Base-by-base conservation (phyloP, 2,329 filamentous ascomycete species). In the Verticillium alfalfae region DNA sequence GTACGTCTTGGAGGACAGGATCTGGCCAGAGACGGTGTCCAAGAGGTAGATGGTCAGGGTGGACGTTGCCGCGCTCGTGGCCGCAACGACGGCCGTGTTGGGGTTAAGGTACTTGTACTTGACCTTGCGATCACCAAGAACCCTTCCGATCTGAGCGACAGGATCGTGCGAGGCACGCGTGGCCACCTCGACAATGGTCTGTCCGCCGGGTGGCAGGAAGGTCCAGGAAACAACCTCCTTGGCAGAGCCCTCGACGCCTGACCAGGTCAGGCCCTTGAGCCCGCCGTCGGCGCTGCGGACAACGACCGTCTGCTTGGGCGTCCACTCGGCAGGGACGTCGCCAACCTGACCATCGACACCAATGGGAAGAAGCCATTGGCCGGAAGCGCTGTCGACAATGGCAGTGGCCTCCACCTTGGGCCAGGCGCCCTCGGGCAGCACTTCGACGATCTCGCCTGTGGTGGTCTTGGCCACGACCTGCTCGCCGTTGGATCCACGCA, bases 31-130 rank as follows among this genome's bases (percentile, higher is more conserved):
- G 7, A 96, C 84, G 2, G 91, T 91, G 71, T 99, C 93, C 15
- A 99, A 74, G 12, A 98, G 81, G 70, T 94, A 93, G 65, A 96
- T 81, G 0, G 87, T 88, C 8, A 92, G 85, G 1, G 82, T 82
- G 3, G 79, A 82, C 2, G 81, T 70, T 12, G 79, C 77, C 26
- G 88, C 83, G 38, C 89, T 82, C 2, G 88, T 77, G 1, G 91
- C 82, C 1, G 90, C 91, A 56, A 97, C 81, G 0, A 98, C 83
- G 2, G 93, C 81, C 7, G 92, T 84, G 75, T 96, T 97, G 0
- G 91, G 87, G 77, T 96, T 97, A 49, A 99, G 79, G 72, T 98
- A 98, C 78, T 99, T 99, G 85, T 99, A 99, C 65, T 94, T 85
- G 57, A 99, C 95, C n/a, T 88, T 88, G 54, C 95, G 87, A 70